These are phyloP conservation scores for Penicillium italicum DNA, from an alignment of 2,329 filamentous ascomycete genomes.

Conservation along the genomic window DNA sequence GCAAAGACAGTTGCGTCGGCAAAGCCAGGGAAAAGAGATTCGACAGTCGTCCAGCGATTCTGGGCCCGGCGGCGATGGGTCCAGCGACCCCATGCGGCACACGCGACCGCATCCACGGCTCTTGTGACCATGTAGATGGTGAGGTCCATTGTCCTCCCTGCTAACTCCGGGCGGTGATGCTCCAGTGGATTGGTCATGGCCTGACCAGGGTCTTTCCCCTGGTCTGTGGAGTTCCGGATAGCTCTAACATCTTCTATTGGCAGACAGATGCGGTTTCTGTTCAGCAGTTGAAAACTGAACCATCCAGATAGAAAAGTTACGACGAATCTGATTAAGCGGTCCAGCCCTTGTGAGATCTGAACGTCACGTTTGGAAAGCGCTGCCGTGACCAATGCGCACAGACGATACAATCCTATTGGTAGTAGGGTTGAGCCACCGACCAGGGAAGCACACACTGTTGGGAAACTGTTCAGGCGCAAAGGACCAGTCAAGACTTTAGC, in stretches of 20 bases:
- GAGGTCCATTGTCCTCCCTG: constrained; percentile 74
- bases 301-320: constrained; percentile 50
- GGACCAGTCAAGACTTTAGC: constrained; percentile 38
- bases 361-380: constrained; percentile 16
- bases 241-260: constrained; percentile 11
- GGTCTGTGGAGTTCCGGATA: constrained; percentile 3
- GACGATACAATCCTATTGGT: constrained; percentile 30
- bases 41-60: constrained; percentile 34
- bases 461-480: constrained; percentile 48
- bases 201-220: constrained; percentile 4
- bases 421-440: constrained; percentile 52
- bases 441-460: constrained; percentile 51
- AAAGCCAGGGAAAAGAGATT: constrained; percentile 42
- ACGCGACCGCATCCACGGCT: constrained; percentile 67
- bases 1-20: constrained; percentile 71
- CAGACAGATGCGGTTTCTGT: constrained; percentile 33
- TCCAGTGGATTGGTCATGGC: constrained; percentile 7
- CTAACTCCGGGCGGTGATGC: constrained; percentile 41
- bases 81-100: constrained; percentile 60
- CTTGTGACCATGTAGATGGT: constrained; percentile 73
- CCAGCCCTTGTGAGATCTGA: constrained; percentile 15
- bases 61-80: constrained; percentile 32
- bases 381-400: constrained; percentile 25
- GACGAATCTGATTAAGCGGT: constrained; percentile 39
- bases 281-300: constrained; percentile 49